These are phyloP conservation scores for Haberlea rhodopensis DNA, from an alignment of 257 asterid genomes.

Conservation along the genomic window DNA sequence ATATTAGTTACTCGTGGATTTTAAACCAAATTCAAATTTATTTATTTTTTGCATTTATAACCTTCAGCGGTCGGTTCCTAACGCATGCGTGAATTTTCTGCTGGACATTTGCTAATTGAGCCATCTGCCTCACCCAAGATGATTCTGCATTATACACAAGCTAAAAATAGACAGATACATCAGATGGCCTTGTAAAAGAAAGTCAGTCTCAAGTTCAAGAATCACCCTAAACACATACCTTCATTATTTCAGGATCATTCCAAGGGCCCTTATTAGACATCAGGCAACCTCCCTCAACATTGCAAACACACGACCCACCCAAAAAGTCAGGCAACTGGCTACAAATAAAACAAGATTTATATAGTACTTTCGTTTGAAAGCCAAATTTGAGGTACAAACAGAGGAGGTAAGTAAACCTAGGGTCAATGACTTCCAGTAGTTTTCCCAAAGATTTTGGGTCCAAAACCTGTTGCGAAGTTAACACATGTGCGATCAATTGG, in stretches of 20 bases:
- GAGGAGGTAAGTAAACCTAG: constrained; percentile 51
- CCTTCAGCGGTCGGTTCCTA: constrained; percentile 49
- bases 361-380: constrained; percentile 19
- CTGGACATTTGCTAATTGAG: constrained; percentile 43
- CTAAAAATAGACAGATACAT: constrained; percentile 38
- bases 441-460: constrained; percentile 73
- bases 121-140: constrained; percentile 42
- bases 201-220: constrained; percentile 14
- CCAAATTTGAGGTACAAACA: constrained; percentile 9
- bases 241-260: constrained; percentile 87
- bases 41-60: constrained; percentile 27
- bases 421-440: constrained; percentile 70
- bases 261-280: constrained; percentile 92
- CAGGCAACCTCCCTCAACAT: constrained; percentile 86
- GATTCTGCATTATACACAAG: constrained; percentile 60
- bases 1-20: constrained; percentile 19
- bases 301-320: constrained; percentile 88
- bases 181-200: constrained; percentile 13
- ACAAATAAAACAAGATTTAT: constrained; percentile 23
- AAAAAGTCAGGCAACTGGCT: constrained; percentile 90
- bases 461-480: constrained; percentile 53
- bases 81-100: constrained; percentile 41
- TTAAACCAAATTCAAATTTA: constrained; percentile 15
- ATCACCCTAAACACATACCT: constrained; percentile 41
- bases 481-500: constrained; percentile 25